Evolutionary conservation across 805 yeast genomes (phyloP).

Genomic region (Ogataea chonburiensis): DNA sequence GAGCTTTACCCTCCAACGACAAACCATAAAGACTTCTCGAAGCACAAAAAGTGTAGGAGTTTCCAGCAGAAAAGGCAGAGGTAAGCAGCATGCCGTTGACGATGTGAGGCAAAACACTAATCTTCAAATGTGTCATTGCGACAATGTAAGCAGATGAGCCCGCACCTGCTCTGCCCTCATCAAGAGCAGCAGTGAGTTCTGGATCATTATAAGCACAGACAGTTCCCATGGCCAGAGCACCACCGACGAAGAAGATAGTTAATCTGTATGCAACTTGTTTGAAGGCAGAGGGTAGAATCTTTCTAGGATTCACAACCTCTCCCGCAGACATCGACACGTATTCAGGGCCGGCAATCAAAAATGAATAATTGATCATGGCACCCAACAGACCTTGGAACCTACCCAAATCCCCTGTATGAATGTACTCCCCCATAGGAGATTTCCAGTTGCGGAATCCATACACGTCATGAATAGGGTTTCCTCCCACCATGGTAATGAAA

Average conservation of each 20-base stretch:
- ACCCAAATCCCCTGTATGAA: slow-evolving; percentile 43
- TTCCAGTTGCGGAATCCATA: slow-evolving; percentile 37
- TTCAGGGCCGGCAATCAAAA: slow-evolving; percentile 50
- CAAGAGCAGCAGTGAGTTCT: slow-evolving; percentile 33
- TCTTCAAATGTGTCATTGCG: slow-evolving; percentile 46
- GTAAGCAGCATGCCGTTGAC: slow-evolving; percentile 44
- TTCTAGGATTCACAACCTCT: slow-evolving; percentile 48
- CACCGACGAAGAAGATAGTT: slow-evolving; percentile 46
- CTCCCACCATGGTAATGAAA: slow-evolving; percentile 51
- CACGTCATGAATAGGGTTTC: slow-evolving; percentile 45
- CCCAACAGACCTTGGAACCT: slow-evolving; percentile 46
- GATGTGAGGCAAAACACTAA: slow-evolving; percentile 43
- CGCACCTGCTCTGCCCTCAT: slow-evolving; percentile 41
- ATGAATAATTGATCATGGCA: slow-evolving; percentile 41
- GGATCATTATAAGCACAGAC: slow-evolving; percentile 46
- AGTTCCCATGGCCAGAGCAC: slow-evolving; percentile 46
- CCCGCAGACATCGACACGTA: slow-evolving; percentile 48
- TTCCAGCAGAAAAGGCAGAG: slow-evolving; percentile 49
- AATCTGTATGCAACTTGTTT: slow-evolving; percentile 46
- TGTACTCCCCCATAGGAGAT: slow-evolving; percentile 36
- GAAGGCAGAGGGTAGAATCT: slow-evolving; percentile 46
- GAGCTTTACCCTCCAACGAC: slow-evolving; percentile 48
- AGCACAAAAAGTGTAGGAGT: slow-evolving; percentile 46
- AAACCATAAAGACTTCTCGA: slow-evolving; percentile 48
- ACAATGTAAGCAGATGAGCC: slow-evolving; percentile 49